These are phyloP conservation scores for Knufia fluminis DNA, from an alignment of 2,329 filamentous ascomycete species.

Conservation along the genomic window DNA sequence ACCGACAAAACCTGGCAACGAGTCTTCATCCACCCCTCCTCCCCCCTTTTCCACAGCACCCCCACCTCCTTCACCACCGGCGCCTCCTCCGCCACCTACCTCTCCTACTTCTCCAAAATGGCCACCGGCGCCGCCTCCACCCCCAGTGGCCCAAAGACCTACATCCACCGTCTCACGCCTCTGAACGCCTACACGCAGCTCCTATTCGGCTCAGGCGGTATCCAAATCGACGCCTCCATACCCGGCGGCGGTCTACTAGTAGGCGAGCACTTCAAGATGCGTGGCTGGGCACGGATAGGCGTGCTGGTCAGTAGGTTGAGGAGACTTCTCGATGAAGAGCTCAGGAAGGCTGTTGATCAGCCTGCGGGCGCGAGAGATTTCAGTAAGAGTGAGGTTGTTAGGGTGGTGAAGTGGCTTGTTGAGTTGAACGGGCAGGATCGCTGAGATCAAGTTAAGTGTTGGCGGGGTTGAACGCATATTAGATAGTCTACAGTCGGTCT, in stretches of 20 bases:
- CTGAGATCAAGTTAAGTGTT: too few relatives aligned
- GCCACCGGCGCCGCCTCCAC: conserved; percentile 50
- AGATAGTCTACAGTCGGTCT: too few relatives aligned
- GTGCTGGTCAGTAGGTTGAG: conserved; percentile 76
- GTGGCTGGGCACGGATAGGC: conserved; percentile 91
- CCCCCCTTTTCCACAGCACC: conserved; percentile 75
- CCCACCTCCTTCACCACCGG: conserved; percentile 70
- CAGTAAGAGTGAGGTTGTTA: conserved; percentile 55
- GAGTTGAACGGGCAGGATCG: conserved; percentile 80
- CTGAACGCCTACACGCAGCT: conserved; percentile 85
- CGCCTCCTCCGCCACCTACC: conserved; percentile 62
- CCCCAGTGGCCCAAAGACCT: conserved; percentile 56
- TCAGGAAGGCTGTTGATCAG: conserved; percentile 72
- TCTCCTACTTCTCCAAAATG: conserved; percentile 89
- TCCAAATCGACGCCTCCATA: conserved; percentile 69
- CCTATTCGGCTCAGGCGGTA: conserved; percentile 64
- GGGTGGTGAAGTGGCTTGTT: conserved; percentile 68
- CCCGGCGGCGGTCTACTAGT: conserved; percentile 72
- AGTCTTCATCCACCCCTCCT: conserved; percentile 91
- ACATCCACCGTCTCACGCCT: conserved; percentile 82
- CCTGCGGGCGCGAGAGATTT: conserved; percentile 47
- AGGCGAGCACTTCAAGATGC: conserved; percentile 77
- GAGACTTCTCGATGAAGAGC: conserved; percentile 74
- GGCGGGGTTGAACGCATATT: too few relatives aligned
- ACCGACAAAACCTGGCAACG: conserved; percentile 43